Conservation (phyloP, 129 eudicot genomes). For the Saussurea involucrata region DNA sequence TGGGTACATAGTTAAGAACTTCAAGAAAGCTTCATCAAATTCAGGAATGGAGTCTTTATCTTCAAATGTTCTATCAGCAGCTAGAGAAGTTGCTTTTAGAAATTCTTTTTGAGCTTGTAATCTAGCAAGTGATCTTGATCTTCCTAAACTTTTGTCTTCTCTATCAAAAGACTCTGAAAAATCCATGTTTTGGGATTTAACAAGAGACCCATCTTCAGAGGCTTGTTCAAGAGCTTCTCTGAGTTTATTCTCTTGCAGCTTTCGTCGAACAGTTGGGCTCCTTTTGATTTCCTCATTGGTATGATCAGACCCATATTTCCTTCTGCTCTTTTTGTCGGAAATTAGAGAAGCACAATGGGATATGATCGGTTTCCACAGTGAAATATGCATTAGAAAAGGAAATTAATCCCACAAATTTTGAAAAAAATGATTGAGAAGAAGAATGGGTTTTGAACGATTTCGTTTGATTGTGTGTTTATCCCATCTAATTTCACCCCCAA, state of each 20-base stretch:
- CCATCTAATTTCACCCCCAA: conserved; percentile 23
- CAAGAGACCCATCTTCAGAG: conserved; percentile 42
- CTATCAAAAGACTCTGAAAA: conserved; percentile 26
- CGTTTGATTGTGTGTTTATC: not conserved
- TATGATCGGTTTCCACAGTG: conserved; percentile 44
- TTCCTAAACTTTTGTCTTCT: conserved; percentile 32
- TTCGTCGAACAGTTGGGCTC: conserved; percentile 30
- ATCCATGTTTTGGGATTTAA: conserved; percentile 35
- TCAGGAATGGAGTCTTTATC: conserved; percentile 34
- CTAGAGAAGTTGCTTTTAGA: conserved; percentile 40
- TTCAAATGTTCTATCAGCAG: conserved; percentile 34
- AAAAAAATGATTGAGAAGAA: not conserved
- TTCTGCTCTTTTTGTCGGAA: conserved; percentile 37
- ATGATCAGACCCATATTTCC: conserved; percentile 27
- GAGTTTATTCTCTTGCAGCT: conserved; percentile 35
- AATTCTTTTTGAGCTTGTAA: conserved; percentile 42
- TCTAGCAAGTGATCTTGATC: conserved; percentile 48
- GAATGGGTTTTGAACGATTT: conserved; percentile 1
- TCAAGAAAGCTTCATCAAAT: conserved; percentile 29
- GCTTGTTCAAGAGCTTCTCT: conserved; percentile 46
- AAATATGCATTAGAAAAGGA: conserved; percentile 33
- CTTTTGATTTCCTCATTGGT: conserved; percentile 14
- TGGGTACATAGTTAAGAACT: conserved; percentile 40
- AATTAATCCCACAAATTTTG: not conserved
- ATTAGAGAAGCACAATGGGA: conserved; percentile 37